phyloP scores from a whole-genome alignment of 2,329 filamentous ascomycete species.

The Fusarium sp. region DNA sequence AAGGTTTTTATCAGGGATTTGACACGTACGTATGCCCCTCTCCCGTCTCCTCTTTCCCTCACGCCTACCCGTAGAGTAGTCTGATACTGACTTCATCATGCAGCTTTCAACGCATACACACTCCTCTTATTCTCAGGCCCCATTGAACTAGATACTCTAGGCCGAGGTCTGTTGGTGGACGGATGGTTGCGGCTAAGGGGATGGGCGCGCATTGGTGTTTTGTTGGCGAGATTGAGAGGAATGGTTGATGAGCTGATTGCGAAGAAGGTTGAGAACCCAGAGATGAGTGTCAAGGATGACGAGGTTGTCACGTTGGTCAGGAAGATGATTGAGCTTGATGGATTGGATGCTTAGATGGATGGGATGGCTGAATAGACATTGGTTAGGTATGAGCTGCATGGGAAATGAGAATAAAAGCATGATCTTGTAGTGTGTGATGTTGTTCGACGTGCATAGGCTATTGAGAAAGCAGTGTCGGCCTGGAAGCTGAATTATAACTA shows the following conservation, averaged over 20 bases:
- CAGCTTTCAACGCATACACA: constrained; percentile 87
- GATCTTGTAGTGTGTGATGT: not conserved
- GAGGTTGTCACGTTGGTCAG: constrained; percentile 81
- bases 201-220: constrained; percentile 93
- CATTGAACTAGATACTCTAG: constrained; percentile 86
- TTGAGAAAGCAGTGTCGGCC: no score
- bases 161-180: constrained; percentile 87
- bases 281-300: constrained; percentile 63
- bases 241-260: constrained; percentile 89
- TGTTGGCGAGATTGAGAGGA: constrained; percentile 81
- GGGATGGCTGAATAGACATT: not conserved
- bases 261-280: constrained; percentile 80
- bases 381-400: not conserved
- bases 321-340: constrained; percentile 87
- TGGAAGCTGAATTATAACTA: no score
- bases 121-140: constrained; percentile 87
- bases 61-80: not conserved
- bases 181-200: constrained; percentile 87
- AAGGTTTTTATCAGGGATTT: constrained; percentile 93
- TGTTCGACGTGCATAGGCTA: not conserved
- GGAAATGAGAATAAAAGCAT: constrained; percentile 1
- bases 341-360: constrained; percentile 70
- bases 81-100: constrained; percentile 12
- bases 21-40: constrained; percentile 70
- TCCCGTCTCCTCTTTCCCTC: not conserved